A percentile compares a stretch with the other conserved stretches of the same genome.
Evolutionary conservation across 148 eudicot genomes (phyloP).

Genomic region (Cornus controversa): DNA sequence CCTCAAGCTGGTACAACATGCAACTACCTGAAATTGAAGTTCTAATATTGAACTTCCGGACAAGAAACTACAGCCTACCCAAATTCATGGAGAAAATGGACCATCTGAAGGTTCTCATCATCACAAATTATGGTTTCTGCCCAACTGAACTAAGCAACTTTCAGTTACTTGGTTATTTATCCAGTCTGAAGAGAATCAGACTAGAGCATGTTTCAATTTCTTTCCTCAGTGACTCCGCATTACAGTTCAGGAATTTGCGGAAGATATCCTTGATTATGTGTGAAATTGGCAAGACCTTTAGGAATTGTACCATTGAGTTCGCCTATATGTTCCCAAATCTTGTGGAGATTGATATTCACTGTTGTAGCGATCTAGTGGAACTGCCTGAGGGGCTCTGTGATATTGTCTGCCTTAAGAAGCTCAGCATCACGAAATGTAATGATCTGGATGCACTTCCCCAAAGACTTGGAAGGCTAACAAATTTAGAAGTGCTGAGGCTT

Average conservation of each 20-base stretch:
- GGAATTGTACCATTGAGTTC: no score
- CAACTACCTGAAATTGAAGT: neutral
- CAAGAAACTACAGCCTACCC: neutral
- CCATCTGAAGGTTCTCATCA: neutral
- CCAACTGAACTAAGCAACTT: neutral
- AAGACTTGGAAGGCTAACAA: neutral
- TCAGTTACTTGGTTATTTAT: neutral
- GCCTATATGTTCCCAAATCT: neutral
- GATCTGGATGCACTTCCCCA: neutral
- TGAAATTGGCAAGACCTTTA: neutral
- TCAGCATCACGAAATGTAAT: neutral
- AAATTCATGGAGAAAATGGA: neutral
- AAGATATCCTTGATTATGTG: neutral
- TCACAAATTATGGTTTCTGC: neutral
- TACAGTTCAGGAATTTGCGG: neutral
- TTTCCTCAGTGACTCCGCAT: neutral
- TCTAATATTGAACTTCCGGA: neutral
- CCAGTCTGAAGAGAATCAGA: neutral
- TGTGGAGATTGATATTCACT: neutral
- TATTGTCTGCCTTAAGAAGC: neutral
- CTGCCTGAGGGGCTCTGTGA: neutral
- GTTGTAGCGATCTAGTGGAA: neutral
- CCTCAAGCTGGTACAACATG: neutral
- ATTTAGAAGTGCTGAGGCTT: neutral
- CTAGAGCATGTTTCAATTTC: neutral